Conservation (phyloP, 805 yeast species). For the Spathaspora hagerdaliae region DNA sequence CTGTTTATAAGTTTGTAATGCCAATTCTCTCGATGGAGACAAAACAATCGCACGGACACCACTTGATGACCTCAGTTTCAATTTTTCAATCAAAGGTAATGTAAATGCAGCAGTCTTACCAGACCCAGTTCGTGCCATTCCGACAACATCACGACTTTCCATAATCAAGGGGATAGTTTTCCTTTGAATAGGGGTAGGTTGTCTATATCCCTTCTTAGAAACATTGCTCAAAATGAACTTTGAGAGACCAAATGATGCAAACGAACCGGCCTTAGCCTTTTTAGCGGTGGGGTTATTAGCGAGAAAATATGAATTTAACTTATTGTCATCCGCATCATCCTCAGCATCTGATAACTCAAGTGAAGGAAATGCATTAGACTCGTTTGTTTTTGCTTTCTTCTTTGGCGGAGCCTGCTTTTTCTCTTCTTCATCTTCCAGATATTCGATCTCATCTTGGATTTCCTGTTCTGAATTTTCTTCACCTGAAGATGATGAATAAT, state of each 20-base stretch:
- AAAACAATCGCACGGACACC: conserved; percentile 87
- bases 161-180: conserved; percentile 89
- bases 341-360: conserved; percentile 54
- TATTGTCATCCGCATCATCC: conserved; percentile 23
- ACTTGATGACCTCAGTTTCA: conserved; percentile 79
- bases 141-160: conserved; percentile 90
- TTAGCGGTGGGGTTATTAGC: conserved; percentile 42
- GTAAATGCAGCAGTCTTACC: conserved; percentile 98
- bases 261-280: conserved; percentile 73
- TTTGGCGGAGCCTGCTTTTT: conserved; percentile 19
- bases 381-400: conserved; percentile 18
- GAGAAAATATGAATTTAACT: conserved; percentile 35
- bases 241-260: conserved; percentile 86
- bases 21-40: conserved; percentile 96
- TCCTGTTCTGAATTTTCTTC: conserved; percentile 18
- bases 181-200: conserved; percentile 97
- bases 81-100: conserved; percentile 81
- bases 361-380: conserved; percentile 36
- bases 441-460: conserved; percentile 48
- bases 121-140: conserved; percentile 99
- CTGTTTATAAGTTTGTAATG: conserved; percentile 85
- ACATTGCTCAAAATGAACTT: conserved; percentile 67
- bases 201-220: conserved; percentile 79
- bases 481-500: conserved; percentile 29
- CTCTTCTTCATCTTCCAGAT: conserved; percentile 48